Evolutionary conservation across 208 protist genomes (phyloP).

Genomic region (Borovskyia barvae): DNA sequence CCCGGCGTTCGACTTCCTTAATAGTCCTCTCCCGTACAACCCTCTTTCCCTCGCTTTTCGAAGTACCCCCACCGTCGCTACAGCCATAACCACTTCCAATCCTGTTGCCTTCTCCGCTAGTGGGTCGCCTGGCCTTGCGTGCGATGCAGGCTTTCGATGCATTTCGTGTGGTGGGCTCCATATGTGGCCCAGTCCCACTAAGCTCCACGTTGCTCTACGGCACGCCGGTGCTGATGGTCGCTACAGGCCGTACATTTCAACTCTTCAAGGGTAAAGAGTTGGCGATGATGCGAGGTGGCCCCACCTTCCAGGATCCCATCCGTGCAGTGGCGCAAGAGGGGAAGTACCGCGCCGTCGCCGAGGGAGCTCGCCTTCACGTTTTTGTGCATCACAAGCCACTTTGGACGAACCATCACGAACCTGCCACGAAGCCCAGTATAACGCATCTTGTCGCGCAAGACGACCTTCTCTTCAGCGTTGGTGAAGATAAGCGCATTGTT

Average conservation of each 20-base stretch:
- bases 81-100: neutral
- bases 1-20: too few relatives aligned
- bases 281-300: constrained; percentile 77
- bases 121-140: neutral
- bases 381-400: constrained; percentile 82
- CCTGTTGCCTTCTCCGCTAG: neutral
- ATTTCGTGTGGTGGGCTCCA: constrained; percentile 81
- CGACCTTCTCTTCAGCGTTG: constrained; percentile 78
- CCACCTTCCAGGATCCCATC: constrained; percentile 56
- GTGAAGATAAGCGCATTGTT: constrained; percentile 68
- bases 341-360: constrained; percentile 76
- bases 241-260: constrained; percentile 78
- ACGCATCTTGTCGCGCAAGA: constrained; percentile 65
- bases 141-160: constrained; percentile 73
- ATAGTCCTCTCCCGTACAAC: neutral
- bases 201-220: constrained; percentile 77
- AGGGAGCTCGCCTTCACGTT: constrained; percentile 74
- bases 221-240: constrained; percentile 74
- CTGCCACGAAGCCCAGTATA: constrained; percentile 47
- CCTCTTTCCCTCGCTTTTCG: constrained; percentile 1
- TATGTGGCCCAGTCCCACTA: constrained; percentile 70
- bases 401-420: constrained; percentile 57
- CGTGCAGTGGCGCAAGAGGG: constrained; percentile 71
- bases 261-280: constrained; percentile 84
- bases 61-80: too few relatives aligned